phyloP scores from a whole-genome alignment of 2,329 filamentous ascomycete species.

The Coniochaeta ligniaria region DNA sequence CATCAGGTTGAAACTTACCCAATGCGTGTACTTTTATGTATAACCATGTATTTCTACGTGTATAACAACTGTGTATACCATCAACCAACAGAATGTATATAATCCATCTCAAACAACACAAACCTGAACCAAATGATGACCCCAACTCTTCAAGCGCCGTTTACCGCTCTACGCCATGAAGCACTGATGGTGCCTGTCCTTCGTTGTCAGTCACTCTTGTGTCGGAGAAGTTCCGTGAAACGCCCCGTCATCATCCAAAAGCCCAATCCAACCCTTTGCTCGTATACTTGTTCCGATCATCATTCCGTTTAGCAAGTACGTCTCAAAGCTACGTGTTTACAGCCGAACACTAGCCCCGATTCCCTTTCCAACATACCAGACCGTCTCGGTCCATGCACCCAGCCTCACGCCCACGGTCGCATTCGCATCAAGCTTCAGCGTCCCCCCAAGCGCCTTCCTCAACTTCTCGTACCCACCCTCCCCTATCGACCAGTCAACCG shows the following conservation, averaged over 20 bases:
- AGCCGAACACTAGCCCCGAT: constrained; percentile 60
- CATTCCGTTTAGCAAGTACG: not conserved
- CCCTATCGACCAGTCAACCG: constrained; percentile 72
- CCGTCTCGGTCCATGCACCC: constrained; percentile 63
- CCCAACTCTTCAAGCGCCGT: not conserved
- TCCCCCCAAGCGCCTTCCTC: constrained; percentile 70
- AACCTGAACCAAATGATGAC: too few species aligned
- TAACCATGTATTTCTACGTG: not conserved
- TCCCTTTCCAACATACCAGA: constrained; percentile 64
- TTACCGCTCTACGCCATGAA: not conserved
- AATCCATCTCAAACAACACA: not conserved
- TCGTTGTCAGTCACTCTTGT: not conserved
- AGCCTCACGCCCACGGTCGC: constrained; percentile 70
- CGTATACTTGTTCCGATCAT: not conserved
- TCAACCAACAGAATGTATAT: not conserved
- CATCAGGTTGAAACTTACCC: not conserved
- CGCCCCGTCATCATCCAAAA: not conserved
- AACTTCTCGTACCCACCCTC: constrained; percentile 80
- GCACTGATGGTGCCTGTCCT: not conserved
- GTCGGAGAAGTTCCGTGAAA: not conserved
- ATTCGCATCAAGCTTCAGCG: constrained; percentile 68
- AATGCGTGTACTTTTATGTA: not conserved
- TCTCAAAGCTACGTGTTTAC: constrained; percentile 18
- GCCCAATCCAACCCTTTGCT: not conserved
- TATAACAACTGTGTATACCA: not conserved